These are phyloP conservation scores for Alternaria consortialis DNA, from an alignment of 2,329 filamentous ascomycete genomes.

Conservation along the genomic window DNA sequence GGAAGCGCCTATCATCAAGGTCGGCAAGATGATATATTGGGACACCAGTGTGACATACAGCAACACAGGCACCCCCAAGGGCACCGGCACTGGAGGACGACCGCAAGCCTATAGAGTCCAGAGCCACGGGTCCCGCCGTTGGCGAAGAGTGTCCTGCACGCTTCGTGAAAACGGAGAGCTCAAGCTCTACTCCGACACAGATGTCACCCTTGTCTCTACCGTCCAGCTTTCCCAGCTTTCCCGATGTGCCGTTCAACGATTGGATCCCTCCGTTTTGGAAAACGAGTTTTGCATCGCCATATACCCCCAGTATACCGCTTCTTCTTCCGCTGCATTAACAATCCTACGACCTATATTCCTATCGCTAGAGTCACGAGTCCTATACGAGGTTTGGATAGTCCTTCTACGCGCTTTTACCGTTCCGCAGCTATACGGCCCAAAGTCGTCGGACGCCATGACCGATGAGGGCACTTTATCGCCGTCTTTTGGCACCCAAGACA, in stretches of 20 bases:
- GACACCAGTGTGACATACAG: constrained; percentile 70
- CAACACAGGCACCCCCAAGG: constrained; percentile 52
- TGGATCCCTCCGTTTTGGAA: constrained; percentile 89
- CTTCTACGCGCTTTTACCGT: constrained; percentile 89
- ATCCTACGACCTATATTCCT: constrained; percentile 90
- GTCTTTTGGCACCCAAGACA: constrained; percentile 60
- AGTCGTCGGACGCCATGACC: constrained; percentile 57
- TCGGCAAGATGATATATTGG: constrained; percentile 71
- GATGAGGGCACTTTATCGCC: constrained; percentile 49
- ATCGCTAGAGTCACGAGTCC: constrained; percentile 81
- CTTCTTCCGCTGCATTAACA: constrained; percentile 74
- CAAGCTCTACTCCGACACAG: constrained; percentile 86
- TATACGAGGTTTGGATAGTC: constrained; percentile 99
- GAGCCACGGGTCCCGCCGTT: constrained; percentile 69
- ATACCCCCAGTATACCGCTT: constrained; percentile 87
- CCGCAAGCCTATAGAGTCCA: constrained; percentile 65
- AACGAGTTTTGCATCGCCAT: constrained; percentile 95
- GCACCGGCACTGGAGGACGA: constrained; percentile 44
- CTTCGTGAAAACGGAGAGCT: constrained; percentile 95
- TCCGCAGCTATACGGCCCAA: constrained; percentile 85
- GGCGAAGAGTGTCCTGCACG: constrained; percentile 91
- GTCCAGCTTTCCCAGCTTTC: constrained; percentile 90
- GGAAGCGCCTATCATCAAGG: constrained; percentile 88
- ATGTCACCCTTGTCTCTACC: constrained; percentile 79
- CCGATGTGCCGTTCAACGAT: constrained; percentile 85